Base-by-base conservation (phyloP, 768 basidiomycete genomes). In the Chalciporus sphaerocephalus region DNA sequence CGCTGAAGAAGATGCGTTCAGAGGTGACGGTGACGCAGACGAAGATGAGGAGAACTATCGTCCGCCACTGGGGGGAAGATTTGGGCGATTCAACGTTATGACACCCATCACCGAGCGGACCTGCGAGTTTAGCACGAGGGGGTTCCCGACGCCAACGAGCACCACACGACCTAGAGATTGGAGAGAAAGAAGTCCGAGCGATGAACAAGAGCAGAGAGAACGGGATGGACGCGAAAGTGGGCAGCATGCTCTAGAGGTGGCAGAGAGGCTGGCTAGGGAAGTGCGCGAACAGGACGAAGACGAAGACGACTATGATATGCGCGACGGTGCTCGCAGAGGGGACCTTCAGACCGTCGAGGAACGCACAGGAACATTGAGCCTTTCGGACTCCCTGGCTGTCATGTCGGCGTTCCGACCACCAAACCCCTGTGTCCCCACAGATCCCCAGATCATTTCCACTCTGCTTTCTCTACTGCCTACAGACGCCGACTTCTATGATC, bases 91-190 rank as follows among this genome's bases (percentile, higher is more conserved):
- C 68, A 83, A 87, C 59, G 84, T 94, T 45, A 93, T 99, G 92
- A 98, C 95, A 8, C 95, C 96, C 3, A 97, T 98, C 65, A 91
- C 91, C 11, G 96, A 99, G 66, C 76, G 94, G 33, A 98, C 96
- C 9, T 79, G 80, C 57, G 96, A 98, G 65, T 94, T 74, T 61
- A 85, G 81, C 54, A 85, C 80, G 13, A 72, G 80, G 47, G 63
- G 63, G 18, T 55, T 67, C 32, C 65, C 67, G 37, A 57, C 66
- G 48, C 49, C 70, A 53, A 55, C 60, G 75, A 28, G 76, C 74
- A 53, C 73, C 63, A 46, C 70, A 79, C 17, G 78, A 76, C 15
- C 75, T 72, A 27, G 83, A 60, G 62, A 62, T 40, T 44, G 44
- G 51, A 47, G 20, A 40, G 52, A 47, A 33, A 40, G 17, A 45